Base-by-base conservation (phyloP, 1,284 basidiomycete species). In the Ustilago vetiveriae region DNA sequence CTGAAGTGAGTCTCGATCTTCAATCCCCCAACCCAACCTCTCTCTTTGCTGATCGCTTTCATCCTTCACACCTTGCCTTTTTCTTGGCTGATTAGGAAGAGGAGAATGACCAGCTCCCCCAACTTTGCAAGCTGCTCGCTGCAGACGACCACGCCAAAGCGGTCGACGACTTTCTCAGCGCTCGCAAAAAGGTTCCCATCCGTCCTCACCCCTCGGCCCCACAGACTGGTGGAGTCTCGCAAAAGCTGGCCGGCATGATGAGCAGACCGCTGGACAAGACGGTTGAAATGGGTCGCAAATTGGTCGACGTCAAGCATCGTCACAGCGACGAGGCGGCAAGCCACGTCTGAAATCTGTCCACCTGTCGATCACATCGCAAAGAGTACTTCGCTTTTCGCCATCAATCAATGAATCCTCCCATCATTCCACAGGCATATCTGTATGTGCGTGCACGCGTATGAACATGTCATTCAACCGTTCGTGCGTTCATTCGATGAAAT, bases 141-240 rank as follows among this genome's bases (percentile, higher is more conserved):
- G 55, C 51, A 11, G 54, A 74, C 13, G 75, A 76, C 35, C 62
- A 65, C 44, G n/a, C 53, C 51, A 58, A 65, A 22, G 55, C 65
- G 1, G 63, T 72, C 19, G 36, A 48, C 2, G 60, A 74, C 14
- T 78, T 77, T 52, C 60, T 77, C 14, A 16, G 56, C 22, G 73
- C 64, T 16, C 67, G 73, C 32, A 51, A 64, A 24, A 41, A 60
- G 47, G 75, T 72, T 5, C 75, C 77, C 7, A 59, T 57, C 3
- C 74, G 72, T 24, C 72, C 77, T 7, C 74, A 79, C 43, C 75
- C 75, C 19, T 33, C 47, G n/a, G 74, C 75, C 7, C 77, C 75
- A 1, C 77, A 77, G 66, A 30, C 37, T 6, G 77, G 77, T 17
- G 71, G 75, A 4, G 17, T 70, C n/a, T 33, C 65, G 4, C 77